Conservation (phyloP, 2,329 filamentous ascomycete genomes). For the Ambrosiella cleistominuta region DNA sequence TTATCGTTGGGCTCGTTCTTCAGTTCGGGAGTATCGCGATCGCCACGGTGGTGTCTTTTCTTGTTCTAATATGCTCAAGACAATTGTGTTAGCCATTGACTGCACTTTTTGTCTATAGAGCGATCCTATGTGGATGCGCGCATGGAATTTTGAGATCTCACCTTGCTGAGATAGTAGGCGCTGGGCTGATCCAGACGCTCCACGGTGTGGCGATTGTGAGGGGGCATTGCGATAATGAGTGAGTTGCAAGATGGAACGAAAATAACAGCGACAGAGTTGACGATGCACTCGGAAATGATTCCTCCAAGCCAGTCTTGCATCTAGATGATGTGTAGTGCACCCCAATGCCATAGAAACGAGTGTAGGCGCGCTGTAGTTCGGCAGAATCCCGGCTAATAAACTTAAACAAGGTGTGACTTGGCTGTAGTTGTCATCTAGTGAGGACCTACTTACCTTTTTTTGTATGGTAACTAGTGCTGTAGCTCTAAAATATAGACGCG, state of each 20-base stretch:
- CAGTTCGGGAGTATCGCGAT: slow-evolving; percentile 35
- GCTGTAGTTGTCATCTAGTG: not conserved
- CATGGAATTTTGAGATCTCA: slow-evolving; percentile 25
- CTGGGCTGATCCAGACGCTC: slow-evolving; percentile 87
- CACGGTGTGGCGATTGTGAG: slow-evolving; percentile 40
- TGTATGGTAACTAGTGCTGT: not conserved
- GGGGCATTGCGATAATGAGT: slow-evolving; percentile 3
- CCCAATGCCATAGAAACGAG: not conserved
- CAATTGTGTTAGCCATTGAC: slow-evolving; percentile 14
- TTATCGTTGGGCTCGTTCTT: slow-evolving; percentile 38
- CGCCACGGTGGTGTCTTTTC: slow-evolving; percentile 33
- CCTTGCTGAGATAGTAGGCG: slow-evolving; percentile 76
- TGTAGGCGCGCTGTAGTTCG: not conserved
- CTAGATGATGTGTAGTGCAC: not conserved
- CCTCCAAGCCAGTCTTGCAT: not conserved
- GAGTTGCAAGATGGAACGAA: not conserved
- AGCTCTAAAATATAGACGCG: not conserved
- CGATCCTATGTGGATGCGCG: slow-evolving; percentile 10
- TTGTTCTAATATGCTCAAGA: slow-evolving; percentile 28
- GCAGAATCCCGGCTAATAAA: not conserved
- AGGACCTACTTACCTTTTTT: slow-evolving; percentile 5
- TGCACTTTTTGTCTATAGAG: not conserved
- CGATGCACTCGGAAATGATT: not conserved
- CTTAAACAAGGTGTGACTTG: not conserved
- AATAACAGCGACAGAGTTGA: not conserved